Conservation (phyloP, 2,329 filamentous ascomycete species). For the Paecilomyces sp. region DNA sequence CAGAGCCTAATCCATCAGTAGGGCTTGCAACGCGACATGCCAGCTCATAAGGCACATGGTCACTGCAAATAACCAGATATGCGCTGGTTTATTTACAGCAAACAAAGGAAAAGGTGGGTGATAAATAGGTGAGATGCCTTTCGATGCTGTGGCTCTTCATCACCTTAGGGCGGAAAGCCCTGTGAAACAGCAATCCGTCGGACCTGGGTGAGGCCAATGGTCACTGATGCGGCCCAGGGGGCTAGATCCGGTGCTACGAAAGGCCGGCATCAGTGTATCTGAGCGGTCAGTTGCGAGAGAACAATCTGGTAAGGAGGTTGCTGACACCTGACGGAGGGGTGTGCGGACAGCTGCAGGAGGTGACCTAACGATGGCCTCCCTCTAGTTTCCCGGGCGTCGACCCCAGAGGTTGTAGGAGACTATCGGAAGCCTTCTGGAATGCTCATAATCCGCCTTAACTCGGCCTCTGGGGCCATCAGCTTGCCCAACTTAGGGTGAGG, state of each 20-base stretch:
- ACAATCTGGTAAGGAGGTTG: not conserved
- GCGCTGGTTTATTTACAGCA: conserved; percentile 9
- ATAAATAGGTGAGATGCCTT: conserved; percentile 6
- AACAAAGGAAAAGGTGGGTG: conserved; percentile 12
- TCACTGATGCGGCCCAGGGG: conserved; percentile 13
- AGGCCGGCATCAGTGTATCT: conserved; percentile 10
- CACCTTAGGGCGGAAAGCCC: conserved; percentile 16
- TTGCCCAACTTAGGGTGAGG: not conserved
- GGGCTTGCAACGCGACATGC: conserved; percentile 6
- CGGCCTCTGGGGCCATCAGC: conserved; percentile 10
- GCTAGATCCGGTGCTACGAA: conserved; percentile 23
- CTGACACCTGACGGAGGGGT: conserved; percentile 1
- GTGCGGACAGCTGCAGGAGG: conserved; percentile 20
- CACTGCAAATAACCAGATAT: conserved; percentile 17
- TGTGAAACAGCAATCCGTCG: conserved; percentile 25
- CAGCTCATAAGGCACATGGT: conserved; percentile 20
- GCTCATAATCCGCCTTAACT: conserved; percentile 6
- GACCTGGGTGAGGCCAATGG: conserved; percentile 21
- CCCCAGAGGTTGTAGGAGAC: conserved; percentile 2
- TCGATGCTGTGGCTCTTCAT: conserved; percentile 8
- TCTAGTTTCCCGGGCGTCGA: conserved; percentile 9
- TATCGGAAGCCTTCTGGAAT: conserved; percentile 6
- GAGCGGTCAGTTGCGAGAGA: conserved; percentile 1
- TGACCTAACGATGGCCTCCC: not conserved
- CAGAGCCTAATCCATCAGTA: conserved; percentile 7